A percentile compares a stretch with the other conserved stretches of the same genome.
Conservation (phyloP, 1,139 yeast genomes). For the Yamadazyma taylorii region DNA sequence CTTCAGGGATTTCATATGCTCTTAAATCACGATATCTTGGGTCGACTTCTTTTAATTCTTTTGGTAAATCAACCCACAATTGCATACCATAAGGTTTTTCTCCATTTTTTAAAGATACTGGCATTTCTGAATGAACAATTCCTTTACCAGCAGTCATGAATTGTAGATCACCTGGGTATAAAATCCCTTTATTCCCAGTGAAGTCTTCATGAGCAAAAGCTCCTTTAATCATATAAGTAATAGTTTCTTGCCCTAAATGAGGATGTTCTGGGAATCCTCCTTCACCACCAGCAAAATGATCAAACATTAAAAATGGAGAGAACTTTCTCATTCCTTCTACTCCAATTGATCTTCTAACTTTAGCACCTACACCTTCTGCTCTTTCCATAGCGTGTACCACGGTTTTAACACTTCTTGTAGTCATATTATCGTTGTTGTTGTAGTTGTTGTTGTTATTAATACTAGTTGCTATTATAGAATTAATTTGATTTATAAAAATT, state of each 20-base stretch:
- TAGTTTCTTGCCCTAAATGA: slow-evolving; percentile 88
- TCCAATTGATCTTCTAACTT: slow-evolving; percentile 82
- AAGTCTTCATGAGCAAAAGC: slow-evolving; percentile 89
- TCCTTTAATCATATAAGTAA: slow-evolving; percentile 73
- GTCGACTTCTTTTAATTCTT: slow-evolving; percentile 59
- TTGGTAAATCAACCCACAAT: slow-evolving; percentile 90
- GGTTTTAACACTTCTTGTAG: slow-evolving; percentile 54
- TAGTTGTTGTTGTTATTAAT: background rate
- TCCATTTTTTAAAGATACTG: slow-evolving; percentile 62
- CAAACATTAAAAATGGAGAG: slow-evolving; percentile 82
- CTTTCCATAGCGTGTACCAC: slow-evolving; percentile 69
- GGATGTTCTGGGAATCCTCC: slow-evolving; percentile 96
- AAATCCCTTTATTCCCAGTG: slow-evolving; percentile 77
- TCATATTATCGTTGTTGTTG: slow-evolving; percentile 10
- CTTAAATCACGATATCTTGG: slow-evolving; percentile 84
- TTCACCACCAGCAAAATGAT: slow-evolving; percentile 58
- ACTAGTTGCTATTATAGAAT: background rate
- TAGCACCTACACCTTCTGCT: slow-evolving; percentile 86
- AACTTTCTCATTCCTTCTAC: slow-evolving; percentile 64
- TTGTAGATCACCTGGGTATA: slow-evolving; percentile 85
- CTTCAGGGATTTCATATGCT: slow-evolving; percentile 66
- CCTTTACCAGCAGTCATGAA: slow-evolving; percentile 96
- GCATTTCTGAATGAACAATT: slow-evolving; percentile 84
- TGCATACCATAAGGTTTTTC: slow-evolving; percentile 71
- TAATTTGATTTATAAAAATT: background rate